Evolutionary conservation across 768 basidiomycete genomes (phyloP).

Genomic region (Auricularia cornea): DNA sequence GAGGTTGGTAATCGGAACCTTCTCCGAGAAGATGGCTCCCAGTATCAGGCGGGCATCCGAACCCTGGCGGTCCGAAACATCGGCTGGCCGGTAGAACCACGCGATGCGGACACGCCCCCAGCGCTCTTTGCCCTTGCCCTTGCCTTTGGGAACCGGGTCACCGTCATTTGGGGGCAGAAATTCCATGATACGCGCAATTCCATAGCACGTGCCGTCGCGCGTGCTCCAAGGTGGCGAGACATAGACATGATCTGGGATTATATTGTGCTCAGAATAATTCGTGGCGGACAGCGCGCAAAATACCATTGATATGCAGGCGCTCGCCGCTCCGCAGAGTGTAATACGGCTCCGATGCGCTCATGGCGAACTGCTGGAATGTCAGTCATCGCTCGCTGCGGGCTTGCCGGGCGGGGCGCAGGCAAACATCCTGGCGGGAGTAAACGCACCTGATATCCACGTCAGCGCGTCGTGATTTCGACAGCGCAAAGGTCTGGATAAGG

Average conservation of each 20-base stretch:
- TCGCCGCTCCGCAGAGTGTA: background rate
- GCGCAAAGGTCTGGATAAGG: too few species aligned
- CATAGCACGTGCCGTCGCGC: slow-evolving; percentile 92
- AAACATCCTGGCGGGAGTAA: background rate
- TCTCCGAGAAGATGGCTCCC: slow-evolving; percentile 93
- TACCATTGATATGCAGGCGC: background rate
- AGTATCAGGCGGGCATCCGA: slow-evolving; percentile 87
- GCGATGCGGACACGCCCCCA: slow-evolving; percentile 84
- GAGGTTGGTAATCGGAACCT: slow-evolving; percentile 90
- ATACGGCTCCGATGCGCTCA: background rate
- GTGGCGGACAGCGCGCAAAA: background rate
- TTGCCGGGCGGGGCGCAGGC: background rate
- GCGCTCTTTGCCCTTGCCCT: slow-evolving; percentile 56
- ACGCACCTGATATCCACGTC: background rate
- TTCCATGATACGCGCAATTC: slow-evolving; percentile 94
- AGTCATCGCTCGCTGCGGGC: background rate
- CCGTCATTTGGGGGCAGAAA: slow-evolving; percentile 76
- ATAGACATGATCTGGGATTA: slow-evolving; percentile 80
- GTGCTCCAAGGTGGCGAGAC: slow-evolving; percentile 89
- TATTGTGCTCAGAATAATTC: background rate
- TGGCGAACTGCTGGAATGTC: background rate
- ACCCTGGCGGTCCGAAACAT: slow-evolving; percentile 87
- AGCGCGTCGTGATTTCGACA: too few species aligned
- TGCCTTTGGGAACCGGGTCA: slow-evolving; percentile 40
- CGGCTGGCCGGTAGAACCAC: slow-evolving; percentile 95